Evolutionary conservation across 768 basidiomycete genomes (phyloP), one percentile per base, ranked within the genome.

Genomic region (Tricholoma sp.): DNA sequence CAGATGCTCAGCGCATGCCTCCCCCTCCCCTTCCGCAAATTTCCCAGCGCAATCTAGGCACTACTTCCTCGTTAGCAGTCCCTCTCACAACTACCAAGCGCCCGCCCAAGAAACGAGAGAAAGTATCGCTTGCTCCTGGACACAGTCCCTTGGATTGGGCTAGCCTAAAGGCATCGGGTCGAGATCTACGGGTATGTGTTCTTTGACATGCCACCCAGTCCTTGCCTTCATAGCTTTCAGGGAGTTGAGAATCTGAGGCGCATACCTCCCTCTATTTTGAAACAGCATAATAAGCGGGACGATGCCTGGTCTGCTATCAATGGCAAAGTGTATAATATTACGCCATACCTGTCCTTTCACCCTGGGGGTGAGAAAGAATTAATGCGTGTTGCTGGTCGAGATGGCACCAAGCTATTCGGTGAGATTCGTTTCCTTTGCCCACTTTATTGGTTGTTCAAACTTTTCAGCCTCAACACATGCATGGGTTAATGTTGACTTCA

Each of bases 291-390:
- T 55, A 91, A 81, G 52, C 79, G 76, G 34, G 87, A 88, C 39
- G 95, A 99, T 71, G 94, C 93, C 0, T 99, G 97, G 97, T 82
- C 93, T 12, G 87, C 85, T 0, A 85, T 98, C 74, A 83, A 87
- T 63, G 94, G 93, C 55, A 94, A 91, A 68, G 94, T 99, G 16
- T 99, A 99, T 74, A 98, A 98, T 67, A 91, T 99, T 52, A 94
- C 94, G 2, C 83, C 90, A 0, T 99, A 97, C 72, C 72, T 97
- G 5, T 75, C 86, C 2, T 99, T 86, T 65, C 96, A 98, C 71
- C 96, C 96, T 0, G 96, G 96, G 5, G 96, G 96, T 12, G 94
- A 89, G 75, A 87, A 85, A 61, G 93, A 98, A 68, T 76, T 99
- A 45, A 89, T 99, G 92, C 83, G 96, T 18, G 89, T 89, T 19